phyloP scores from a whole-genome alignment of 345 rosid genomes.

The Salix caprea region DNA sequence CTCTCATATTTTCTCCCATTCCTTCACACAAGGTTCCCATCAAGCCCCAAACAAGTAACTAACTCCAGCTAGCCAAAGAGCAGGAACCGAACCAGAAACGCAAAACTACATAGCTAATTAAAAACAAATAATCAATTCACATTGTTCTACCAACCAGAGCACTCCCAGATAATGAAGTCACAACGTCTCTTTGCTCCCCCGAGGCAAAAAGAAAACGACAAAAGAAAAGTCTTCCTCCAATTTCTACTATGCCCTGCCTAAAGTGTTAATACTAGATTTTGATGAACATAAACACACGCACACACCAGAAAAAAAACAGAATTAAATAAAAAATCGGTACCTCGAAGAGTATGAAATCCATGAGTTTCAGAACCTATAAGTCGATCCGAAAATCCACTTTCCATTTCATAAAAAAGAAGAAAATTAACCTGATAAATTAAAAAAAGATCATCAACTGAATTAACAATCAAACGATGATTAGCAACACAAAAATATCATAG shows the following conservation, averaged over 20 bases:
- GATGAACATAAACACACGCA: not conserved
- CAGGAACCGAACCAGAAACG: not conserved
- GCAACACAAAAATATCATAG: not conserved
- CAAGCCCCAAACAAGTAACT: not conserved
- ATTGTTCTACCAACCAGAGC: no score
- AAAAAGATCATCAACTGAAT: not conserved
- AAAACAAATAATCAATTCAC: not conserved
- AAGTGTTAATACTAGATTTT: not conserved
- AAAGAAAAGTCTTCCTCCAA: not conserved
- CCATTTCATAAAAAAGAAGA: conserved; percentile 28
- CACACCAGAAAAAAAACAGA: not conserved
- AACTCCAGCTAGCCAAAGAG: not conserved
- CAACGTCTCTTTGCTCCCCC: not conserved
- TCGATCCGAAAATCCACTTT: conserved; percentile 25
- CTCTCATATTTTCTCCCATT: not conserved
- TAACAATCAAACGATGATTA: not conserved
- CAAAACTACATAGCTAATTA: not conserved
- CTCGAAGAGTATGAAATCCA: conserved; percentile 73
- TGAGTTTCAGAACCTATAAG: conserved; percentile 81
- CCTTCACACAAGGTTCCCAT: not conserved
- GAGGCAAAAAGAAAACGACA: not conserved
- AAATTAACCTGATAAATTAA: not conserved
- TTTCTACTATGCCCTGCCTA: not conserved
- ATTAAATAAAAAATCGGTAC: conserved; percentile 25
- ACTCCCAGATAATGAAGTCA: not conserved